Evolutionary conservation across 1,284 basidiomycete genomes (phyloP), one percentile per base, ranked within the genome.

Genomic region (Pseudozyma hubeiensis): DNA sequence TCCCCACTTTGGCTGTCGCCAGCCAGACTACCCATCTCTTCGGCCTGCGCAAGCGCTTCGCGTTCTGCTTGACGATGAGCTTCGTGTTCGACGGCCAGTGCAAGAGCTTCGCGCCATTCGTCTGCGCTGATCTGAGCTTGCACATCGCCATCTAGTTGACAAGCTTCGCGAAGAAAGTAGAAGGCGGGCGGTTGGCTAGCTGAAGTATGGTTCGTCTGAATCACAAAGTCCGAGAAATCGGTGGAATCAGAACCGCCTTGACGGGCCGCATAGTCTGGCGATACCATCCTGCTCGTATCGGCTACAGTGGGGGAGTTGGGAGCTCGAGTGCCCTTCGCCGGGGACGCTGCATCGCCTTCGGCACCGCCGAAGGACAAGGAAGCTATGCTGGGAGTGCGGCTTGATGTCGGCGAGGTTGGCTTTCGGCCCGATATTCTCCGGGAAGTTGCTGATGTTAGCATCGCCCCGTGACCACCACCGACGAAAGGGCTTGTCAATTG

Each of bases 401-500:
- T 75, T 2, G 73, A 67, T 4, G 59, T 50, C 7, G 67, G 55
- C 2, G 68, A 61, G 5, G 57, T 19, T 14, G 57, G 48, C 14
- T 53, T 44, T 31, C 51, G 52, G 29, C 41, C 63, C 3, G 60
- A 35, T 1, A 47, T 40, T 8, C 56, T 54, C 35, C 53, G 53
- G 6, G 46, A 16, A 11, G 48, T 52, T 30, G 53, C 34, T 8
- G 44, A 7, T 24, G 39, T 56, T 16, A 40, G 56, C 47, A 51
- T 46, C 2, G 16, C 41, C 4, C 40, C 49, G 9, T 69, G 61
- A 14, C 57, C 49, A 19, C 61, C 68, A 24, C 54, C 49, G 34
- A 71, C 64, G 41, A 71, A 75, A 1, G 73, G 73, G 34, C 64
- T 71, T 13, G 61, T 75, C 5, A 75, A 47, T 39, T 75, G 73